Evolutionary conservation across 345 rosid genomes (phyloP), one percentile per base, ranked within the genome.

Genomic region (Isatis tinctoria): DNA sequence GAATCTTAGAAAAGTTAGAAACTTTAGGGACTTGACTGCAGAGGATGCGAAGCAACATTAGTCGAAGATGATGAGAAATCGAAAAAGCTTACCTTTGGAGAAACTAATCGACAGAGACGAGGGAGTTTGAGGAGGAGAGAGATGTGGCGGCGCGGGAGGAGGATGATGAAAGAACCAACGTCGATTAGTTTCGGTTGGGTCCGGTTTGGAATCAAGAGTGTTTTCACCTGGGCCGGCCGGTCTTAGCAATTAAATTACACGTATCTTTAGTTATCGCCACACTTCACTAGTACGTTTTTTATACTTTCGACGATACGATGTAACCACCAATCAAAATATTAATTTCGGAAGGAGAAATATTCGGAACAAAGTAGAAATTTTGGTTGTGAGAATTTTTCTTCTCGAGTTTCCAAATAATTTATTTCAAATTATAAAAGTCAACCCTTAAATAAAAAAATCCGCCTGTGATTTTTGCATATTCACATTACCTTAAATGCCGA

Each of bases 41-140:
- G 8, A 13, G 45, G 17, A 24, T 33, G 32, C 8, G 16, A n/a
- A 56, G 10, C 3, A 35, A 57, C 5, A 17, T 12, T 74, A 1
- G 16, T 12, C 0, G 35, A 26, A 8, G n/a, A n/a, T n/a, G 40
- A 24, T 9, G 35, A 30, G 14, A 47, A 47, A 57, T 47, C 10
- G 18, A 16, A 74, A 26, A 36, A 57, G 17, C 47, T 57, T 57
- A 74, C 78, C 60, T 57, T 16, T 6, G 30, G 13, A 43, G 58
- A 53, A 40, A 22, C 9, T 16, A 35, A 56, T 22, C 24, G n/a
- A 48, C 10, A 11, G 17, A 36, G 49, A 57, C 24, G 49, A 45
- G 4, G 41, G 58, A 43, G 41, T 0, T n/a, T 8, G 41, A 57
- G 17, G 14, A 36, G n/a, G 24, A 22, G 24, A 22, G 24, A 72